Conservation (phyloP, 352 stramenopile species). For the Phytophthora macrochlamydospora region DNA sequence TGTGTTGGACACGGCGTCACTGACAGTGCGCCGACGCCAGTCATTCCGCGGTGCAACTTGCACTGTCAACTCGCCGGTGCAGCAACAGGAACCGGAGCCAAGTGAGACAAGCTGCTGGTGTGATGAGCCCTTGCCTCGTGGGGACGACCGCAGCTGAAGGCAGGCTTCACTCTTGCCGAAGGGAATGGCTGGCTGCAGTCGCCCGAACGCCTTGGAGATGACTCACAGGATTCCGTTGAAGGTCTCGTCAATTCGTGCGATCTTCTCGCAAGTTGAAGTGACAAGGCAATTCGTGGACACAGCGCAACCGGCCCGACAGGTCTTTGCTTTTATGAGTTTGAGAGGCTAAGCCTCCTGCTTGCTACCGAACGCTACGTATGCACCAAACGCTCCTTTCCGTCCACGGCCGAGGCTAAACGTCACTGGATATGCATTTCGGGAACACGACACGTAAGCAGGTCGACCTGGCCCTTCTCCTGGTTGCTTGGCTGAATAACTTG, state of each 20-base stretch:
- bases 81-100: neutral
- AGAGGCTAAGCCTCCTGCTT: constrained; percentile 24
- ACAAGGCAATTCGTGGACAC: constrained; percentile 7
- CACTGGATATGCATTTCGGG: constrained; percentile 33
- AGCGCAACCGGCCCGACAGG: constrained; percentile 26
- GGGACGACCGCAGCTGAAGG: neutral
- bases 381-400: constrained; percentile 22
- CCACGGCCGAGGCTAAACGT: constrained; percentile 22
- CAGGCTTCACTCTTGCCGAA: neutral
- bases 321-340: constrained; percentile 36
- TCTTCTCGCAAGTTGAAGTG: neutral
- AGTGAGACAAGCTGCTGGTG: neutral
- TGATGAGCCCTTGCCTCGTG: neutral
- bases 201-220: neutral
- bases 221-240: neutral
- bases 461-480: constrained; percentile 14
- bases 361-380: constrained; percentile 38
- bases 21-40: neutral
- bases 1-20: neutral
- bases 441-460: constrained; percentile 34
- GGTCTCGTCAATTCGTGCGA: neutral
- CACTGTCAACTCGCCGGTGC: no score
- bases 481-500: constrained; percentile 33
- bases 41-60: no score
- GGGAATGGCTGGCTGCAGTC: constrained; percentile 1